phyloP scores from a whole-genome alignment of 768 basidiomycete species.

The Ramaria rubella region DNA sequence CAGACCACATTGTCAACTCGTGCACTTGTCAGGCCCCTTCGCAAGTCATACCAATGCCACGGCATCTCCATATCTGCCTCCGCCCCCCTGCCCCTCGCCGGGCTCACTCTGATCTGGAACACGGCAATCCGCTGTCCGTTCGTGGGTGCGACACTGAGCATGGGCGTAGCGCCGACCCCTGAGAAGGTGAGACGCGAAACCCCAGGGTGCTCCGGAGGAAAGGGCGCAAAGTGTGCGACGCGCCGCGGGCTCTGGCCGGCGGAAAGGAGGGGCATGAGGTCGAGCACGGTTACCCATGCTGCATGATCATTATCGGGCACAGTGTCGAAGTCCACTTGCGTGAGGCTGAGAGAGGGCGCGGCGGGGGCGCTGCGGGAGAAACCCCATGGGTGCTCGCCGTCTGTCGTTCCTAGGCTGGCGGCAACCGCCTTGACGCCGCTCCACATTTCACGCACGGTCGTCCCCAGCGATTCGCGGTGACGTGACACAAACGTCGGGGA shows the following conservation, averaged over 20 bases:
- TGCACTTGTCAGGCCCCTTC: conserved; percentile 65
- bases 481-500: conserved; percentile 19
- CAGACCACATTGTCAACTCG: conserved; percentile 50
- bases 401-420: conserved; percentile 17
- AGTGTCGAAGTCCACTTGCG: too few relatives aligned
- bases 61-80: conserved; percentile 22
- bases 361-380: conserved; percentile 63
- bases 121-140: conserved; percentile 52
- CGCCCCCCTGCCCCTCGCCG: neutral
- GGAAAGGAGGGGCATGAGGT: conserved; percentile 36
- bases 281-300: conserved; percentile 50
- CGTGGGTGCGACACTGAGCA: conserved; percentile 41
- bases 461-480: conserved; percentile 11
- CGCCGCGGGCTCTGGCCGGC: conserved; percentile 18
- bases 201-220: neutral
- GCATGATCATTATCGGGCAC: conserved; percentile 19
- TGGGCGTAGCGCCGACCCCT: conserved; percentile 27
- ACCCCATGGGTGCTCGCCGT: neutral
- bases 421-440: conserved; percentile 58
- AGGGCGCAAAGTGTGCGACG: conserved; percentile 3
- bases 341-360: too few relatives aligned
- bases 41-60: conserved; percentile 61
- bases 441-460: conserved; percentile 50
- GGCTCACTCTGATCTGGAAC: conserved; percentile 33
- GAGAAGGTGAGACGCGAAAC: conserved; percentile 36